Conservation (phyloP, 148 eudicot genomes). For the Suaeda aralocaspica region DNA sequence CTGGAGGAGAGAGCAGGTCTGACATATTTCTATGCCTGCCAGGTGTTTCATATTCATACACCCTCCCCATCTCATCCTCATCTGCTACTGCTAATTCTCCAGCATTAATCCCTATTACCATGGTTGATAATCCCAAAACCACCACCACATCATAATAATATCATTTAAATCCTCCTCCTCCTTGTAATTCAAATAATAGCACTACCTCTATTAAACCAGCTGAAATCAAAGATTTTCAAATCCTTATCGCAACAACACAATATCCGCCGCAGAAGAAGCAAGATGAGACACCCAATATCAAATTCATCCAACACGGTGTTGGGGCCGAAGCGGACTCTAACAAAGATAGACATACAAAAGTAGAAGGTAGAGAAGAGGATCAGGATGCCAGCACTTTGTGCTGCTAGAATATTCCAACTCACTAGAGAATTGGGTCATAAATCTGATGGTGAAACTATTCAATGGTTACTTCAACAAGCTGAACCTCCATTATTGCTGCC, state of each 20-base stretch:
- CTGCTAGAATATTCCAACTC: constrained; percentile 73
- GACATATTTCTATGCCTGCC: no score
- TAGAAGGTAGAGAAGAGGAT: constrained; percentile 75
- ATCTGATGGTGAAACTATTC: constrained; percentile 84
- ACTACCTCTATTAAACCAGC: constrained; percentile 24
- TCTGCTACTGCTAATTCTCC: constrained; percentile 7
- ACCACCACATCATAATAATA: background rate
- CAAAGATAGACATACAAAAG: constrained; percentile 88
- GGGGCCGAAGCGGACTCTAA: constrained; percentile 63
- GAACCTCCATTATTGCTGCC: constrained; percentile 79
- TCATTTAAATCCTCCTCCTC: constrained; percentile 14
- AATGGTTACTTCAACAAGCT: constrained; percentile 78
- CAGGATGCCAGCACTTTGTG: constrained; percentile 79
- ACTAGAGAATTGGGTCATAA: constrained; percentile 79
- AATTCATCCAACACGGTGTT: constrained; percentile 28
- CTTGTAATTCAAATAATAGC: background rate
- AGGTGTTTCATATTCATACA: no score
- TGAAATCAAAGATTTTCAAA: constrained; percentile 47
- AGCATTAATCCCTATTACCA: constrained; percentile 30
- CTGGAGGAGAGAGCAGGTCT: no score
- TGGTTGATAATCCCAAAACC: constrained; percentile 25
- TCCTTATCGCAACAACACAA: constrained; percentile 37
- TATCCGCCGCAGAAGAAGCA: background rate
- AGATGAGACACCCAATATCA: no score
- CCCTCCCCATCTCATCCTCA: constrained; percentile 26